Percentiles rank a stretch among this genome's conserved stretches.
phyloP scores from a whole-genome alignment of 2,329 filamentous ascomycete genomes.

The Ramularia collo-cygni region DNA sequence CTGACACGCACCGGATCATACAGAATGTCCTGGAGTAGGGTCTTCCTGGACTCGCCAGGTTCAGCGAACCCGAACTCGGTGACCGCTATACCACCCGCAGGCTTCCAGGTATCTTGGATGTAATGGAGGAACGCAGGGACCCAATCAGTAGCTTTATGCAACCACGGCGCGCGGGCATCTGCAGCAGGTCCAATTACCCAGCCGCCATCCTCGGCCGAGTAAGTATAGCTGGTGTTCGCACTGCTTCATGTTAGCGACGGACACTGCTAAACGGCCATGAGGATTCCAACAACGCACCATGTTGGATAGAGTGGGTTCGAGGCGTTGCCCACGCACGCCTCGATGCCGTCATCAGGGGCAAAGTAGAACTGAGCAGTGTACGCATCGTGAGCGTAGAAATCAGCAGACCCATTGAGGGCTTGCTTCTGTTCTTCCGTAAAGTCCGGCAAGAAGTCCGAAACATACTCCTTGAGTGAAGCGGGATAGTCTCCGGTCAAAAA shows the following conservation, averaged over 20 bases:
- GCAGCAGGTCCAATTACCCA: conserved; percentile 30
- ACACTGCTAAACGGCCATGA: background rate
- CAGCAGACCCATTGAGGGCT: conserved; percentile 28
- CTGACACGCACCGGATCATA: conserved; percentile 26
- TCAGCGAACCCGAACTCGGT: conserved; percentile 35
- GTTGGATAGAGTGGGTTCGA: conserved; percentile 29
- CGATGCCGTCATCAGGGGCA: conserved; percentile 31
- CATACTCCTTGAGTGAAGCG: conserved; percentile 31
- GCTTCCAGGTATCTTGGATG: conserved; percentile 30
- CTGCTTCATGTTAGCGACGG: background rate
- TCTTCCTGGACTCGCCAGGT: conserved; percentile 29
- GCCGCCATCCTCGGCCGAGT: conserved; percentile 19
- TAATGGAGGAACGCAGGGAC: conserved; percentile 29
- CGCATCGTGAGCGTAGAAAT: conserved; percentile 34
- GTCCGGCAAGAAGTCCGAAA: conserved; percentile 27
- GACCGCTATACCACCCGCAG: conserved; percentile 28
- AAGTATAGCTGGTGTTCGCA: conserved; percentile 30
- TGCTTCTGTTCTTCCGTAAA: conserved; percentile 30
- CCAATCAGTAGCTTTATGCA: conserved; percentile 32
- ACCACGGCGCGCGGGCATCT: conserved; percentile 28
- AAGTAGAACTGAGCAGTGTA: conserved; percentile 33
- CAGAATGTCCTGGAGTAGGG: conserved; percentile 25
- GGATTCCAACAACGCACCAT: conserved; percentile 16
- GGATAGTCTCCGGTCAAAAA: conserved; percentile 42
- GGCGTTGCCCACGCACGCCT: conserved; percentile 31